Conservation (phyloP, 1,284 basidiomycete genomes). For the Leccinum subspadiceum region DNA sequence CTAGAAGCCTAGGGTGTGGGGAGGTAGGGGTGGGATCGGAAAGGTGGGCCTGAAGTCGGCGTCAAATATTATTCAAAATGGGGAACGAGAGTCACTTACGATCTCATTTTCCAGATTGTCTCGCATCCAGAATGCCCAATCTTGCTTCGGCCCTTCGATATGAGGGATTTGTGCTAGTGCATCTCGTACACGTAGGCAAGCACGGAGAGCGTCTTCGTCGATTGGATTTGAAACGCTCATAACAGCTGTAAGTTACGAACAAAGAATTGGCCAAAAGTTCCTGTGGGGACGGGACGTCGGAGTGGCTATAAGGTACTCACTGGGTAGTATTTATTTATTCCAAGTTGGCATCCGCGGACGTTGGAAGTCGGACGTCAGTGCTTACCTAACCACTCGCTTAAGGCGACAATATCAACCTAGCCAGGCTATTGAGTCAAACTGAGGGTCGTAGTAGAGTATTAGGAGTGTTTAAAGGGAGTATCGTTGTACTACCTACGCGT, state of each 20-base stretch:
- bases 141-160: background rate
- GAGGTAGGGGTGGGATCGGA: background rate
- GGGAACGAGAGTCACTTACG: background rate
- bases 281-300: background rate
- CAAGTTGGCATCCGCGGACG: too few species aligned
- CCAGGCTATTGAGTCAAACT: too few species aligned
- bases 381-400: too few species aligned
- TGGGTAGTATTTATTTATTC: background rate
- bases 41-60: background rate
- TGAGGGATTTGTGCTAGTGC: background rate
- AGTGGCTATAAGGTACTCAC: background rate
- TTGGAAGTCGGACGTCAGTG: too few species aligned
- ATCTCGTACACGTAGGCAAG: background rate
- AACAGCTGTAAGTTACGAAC: background rate
- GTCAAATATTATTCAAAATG: background rate
- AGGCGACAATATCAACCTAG: too few species aligned
- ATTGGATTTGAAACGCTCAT: background rate
- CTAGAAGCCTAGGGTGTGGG: conserved; percentile 3
- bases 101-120: background rate
- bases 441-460: too few species aligned
- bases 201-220: background rate
- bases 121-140: conserved; percentile 1
- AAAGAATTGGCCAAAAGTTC: background rate
- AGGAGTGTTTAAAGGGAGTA: too few species aligned
- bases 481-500: too few species aligned